Percentiles rank a stretch among this genome's conserved stretches.
Conservation (phyloP, 352 stramenopile species). For the Globisporangium canariense region DNA sequence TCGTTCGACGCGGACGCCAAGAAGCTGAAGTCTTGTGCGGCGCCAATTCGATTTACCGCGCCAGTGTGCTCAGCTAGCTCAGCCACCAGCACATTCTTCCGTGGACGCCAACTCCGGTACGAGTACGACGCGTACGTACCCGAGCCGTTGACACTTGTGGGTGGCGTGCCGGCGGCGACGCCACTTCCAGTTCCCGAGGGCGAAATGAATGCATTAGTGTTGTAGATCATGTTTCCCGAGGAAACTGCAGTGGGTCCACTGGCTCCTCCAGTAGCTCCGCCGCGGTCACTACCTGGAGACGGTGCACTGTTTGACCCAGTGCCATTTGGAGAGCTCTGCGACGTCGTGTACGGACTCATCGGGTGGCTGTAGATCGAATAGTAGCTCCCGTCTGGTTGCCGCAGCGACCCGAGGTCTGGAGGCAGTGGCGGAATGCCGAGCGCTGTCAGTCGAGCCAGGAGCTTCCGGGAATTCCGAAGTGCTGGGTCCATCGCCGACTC, state of each 20-base stretch:
- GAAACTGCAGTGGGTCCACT: constrained; percentile 21
- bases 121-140: constrained; percentile 35
- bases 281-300: constrained; percentile 29
- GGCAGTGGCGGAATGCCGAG: constrained; percentile 91
- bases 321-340: constrained; percentile 14
- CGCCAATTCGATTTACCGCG: constrained; percentile 90
- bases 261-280: constrained; percentile 14
- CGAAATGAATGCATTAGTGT: background rate
- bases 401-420: constrained; percentile 85
- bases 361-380: constrained; percentile 83
- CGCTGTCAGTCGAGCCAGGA: constrained; percentile 87
- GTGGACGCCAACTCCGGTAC: constrained; percentile 75
- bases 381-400: constrained; percentile 52
- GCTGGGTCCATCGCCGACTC: constrained; percentile 82
- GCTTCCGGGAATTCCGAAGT: constrained; percentile 78
- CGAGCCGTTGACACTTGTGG: constrained; percentile 25
- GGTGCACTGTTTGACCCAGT: constrained; percentile 12
- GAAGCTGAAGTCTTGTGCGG: constrained; percentile 95
- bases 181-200: constrained; percentile 13
- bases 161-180: constrained; percentile 20
- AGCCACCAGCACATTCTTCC: constrained; percentile 79
- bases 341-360: constrained; percentile 57
- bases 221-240: constrained; percentile 28
- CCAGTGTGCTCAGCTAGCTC: constrained; percentile 91
- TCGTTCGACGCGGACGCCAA: constrained; percentile 96